Conservation (phyloP, 371 early-diverging fungal species). For the Lichtheimia hyalospora region DNA sequence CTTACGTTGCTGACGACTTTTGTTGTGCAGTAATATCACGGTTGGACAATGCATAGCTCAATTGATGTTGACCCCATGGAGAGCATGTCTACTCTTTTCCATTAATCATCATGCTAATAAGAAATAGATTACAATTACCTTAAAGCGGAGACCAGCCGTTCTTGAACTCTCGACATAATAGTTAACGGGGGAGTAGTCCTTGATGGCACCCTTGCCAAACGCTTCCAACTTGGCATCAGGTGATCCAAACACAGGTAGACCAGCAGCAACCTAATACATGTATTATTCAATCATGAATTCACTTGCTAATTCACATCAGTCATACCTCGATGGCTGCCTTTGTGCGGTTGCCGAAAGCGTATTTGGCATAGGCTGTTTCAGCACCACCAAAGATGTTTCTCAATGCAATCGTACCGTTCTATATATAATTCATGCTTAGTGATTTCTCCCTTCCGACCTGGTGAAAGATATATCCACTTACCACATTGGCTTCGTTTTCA, state of each 20-base stretch:
- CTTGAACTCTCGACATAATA: conserved; percentile 30
- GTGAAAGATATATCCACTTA: conserved; percentile 16
- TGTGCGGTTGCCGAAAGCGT: conserved; percentile 69
- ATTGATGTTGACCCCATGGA: conserved; percentile 60
- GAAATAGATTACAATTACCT: conserved; percentile 10
- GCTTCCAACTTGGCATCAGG: conserved; percentile 36
- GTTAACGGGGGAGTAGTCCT: conserved; percentile 41
- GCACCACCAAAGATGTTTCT: conserved; percentile 85
- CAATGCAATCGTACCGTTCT: conserved; percentile 59
- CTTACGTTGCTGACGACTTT: conserved; percentile 71
- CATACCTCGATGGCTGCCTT: conserved; percentile 68
- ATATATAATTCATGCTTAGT: neutral
- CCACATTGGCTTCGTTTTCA: conserved; percentile 44
- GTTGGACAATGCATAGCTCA: conserved; percentile 69
- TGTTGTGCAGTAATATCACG: conserved; percentile 69
- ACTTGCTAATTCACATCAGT: neutral
- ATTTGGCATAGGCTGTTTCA: conserved; percentile 68
- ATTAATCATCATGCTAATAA: neutral
- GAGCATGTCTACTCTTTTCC: conserved; percentile 31
- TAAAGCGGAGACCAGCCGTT: conserved; percentile 32
- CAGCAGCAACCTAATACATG: conserved; percentile 13
- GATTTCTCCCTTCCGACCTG: neutral
- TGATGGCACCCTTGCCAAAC: conserved; percentile 36
- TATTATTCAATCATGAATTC: neutral
- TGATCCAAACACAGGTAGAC: conserved; percentile 34